A percentile compares a stretch with the other conserved stretches of the same genome.
Evolutionary conservation across 1,284 basidiomycete species (phyloP).

Genomic region (Phlebopus sp.): DNA sequence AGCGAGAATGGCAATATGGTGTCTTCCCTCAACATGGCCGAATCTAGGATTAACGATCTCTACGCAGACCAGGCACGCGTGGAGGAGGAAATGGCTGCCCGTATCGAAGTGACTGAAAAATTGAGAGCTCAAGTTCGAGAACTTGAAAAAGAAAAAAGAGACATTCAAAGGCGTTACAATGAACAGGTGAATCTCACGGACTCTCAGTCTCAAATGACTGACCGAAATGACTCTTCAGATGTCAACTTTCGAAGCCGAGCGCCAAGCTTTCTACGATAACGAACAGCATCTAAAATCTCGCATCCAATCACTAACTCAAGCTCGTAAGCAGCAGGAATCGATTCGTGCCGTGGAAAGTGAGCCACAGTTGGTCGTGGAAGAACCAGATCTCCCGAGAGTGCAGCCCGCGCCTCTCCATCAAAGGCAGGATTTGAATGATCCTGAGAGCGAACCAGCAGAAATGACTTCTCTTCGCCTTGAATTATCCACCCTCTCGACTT

Average conservation of each 20-base stretch:
- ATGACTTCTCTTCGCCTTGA: constrained; percentile 78
- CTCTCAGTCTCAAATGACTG: constrained; percentile 14
- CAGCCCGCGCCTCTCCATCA: constrained; percentile 20
- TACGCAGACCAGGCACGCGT: constrained; percentile 76
- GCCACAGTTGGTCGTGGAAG: constrained; percentile 23
- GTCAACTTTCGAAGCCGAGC: constrained; percentile 77
- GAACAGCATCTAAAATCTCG: constrained; percentile 85
- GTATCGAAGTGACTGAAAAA: constrained; percentile 77
- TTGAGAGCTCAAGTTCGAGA: constrained; percentile 74
- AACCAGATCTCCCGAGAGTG: constrained; percentile 32
- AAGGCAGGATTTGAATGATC: constrained; percentile 52
- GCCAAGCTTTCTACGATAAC: constrained; percentile 83
- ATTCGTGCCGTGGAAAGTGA: constrained; percentile 23
- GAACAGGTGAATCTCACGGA: constrained; percentile 59
- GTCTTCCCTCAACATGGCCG: constrained; percentile 62
- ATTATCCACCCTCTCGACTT: constrained; percentile 77
- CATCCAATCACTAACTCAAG: constrained; percentile 72
- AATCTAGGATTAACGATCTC: constrained; percentile 67
- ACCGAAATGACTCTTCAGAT: constrained; percentile 43
- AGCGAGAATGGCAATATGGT: constrained; percentile 61
- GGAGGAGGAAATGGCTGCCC: constrained; percentile 72
- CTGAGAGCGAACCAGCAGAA: constrained; percentile 73
- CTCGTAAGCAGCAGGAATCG: constrained; percentile 54
- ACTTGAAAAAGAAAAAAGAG: constrained; percentile 78
- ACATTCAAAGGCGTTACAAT: constrained; percentile 73